Conservation (phyloP, 176 grass and related monocot species). For the Carex littledalei region DNA sequence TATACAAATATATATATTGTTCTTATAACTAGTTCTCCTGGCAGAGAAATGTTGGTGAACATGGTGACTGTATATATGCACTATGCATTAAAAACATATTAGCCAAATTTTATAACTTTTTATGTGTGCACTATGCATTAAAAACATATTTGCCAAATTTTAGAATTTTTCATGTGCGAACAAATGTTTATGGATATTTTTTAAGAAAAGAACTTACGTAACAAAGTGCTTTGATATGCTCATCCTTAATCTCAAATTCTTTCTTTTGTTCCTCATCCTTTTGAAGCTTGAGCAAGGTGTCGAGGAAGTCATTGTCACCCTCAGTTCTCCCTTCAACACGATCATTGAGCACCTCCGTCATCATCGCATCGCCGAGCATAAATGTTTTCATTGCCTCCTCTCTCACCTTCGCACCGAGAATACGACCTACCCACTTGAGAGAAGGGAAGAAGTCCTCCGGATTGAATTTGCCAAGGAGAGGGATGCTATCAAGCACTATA, state of each 20-base stretch:
- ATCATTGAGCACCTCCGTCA: constrained; percentile 12
- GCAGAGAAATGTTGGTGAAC: too few species aligned
- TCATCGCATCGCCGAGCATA: not conserved
- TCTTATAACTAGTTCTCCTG: not conserved
- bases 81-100: too few species aligned
- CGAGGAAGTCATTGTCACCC: constrained; percentile 14
- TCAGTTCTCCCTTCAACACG: not conserved
- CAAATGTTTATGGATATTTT: not conserved
- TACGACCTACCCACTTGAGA: not conserved
- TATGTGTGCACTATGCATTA: too few species aligned
- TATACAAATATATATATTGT: not conserved
- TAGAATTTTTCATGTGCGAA: not conserved
- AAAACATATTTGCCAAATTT: not conserved
- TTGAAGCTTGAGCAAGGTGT: constrained; percentile 15
- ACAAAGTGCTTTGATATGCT: constrained; percentile 11
- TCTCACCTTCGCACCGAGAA: not conserved
- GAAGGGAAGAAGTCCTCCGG: constrained; percentile 30
- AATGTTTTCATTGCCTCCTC: not conserved
- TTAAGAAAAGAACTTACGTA: not conserved
- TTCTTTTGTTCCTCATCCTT: constrained; percentile 22
- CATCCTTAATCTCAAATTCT: constrained; percentile 10
- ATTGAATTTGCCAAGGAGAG: constrained; percentile 14
- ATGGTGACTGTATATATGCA: too few species aligned
- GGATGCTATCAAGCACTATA: not conserved
- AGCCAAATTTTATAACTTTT: too few species aligned